Conservation (phyloP, 2,329 filamentous ascomycete genomes). For the Biscogniauxia mediterranea region DNA sequence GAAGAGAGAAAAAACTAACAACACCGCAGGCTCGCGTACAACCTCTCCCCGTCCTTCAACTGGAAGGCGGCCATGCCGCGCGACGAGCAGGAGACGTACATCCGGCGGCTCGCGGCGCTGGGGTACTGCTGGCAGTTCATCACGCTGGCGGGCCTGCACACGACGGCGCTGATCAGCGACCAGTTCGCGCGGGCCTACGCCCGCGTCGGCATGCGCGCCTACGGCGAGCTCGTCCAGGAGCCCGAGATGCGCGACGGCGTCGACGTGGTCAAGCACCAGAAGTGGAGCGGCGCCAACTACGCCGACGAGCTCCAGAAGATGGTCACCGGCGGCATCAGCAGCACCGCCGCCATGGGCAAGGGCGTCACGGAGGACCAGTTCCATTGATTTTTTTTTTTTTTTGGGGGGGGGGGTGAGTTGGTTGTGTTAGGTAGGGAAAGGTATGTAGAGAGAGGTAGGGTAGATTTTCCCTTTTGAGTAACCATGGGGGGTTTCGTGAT, state of each 20-base stretch:
- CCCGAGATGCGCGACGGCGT: constrained; percentile 89
- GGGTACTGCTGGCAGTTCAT: constrained; percentile 99
- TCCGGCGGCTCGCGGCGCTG: constrained; percentile 77
- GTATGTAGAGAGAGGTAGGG: too few species aligned
- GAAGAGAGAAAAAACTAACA: constrained; percentile 9
- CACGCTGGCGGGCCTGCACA: constrained; percentile 95
- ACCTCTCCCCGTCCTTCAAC: constrained; percentile 98
- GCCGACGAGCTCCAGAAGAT: constrained; percentile 95
- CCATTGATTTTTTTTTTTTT: constrained; percentile 42
- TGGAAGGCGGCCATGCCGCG: constrained; percentile 97
- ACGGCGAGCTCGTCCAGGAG: constrained; percentile 96
- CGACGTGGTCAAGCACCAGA: constrained; percentile 98
- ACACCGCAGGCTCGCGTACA: constrained; percentile 77
- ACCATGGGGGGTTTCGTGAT: too few species aligned
- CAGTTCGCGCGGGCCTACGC: constrained; percentile 83
- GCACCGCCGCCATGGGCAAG: constrained; percentile 93
- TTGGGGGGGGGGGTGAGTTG: too few species aligned
- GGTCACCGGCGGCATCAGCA: constrained; percentile 89
- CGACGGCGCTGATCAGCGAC: constrained; percentile 87
- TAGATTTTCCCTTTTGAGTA: too few species aligned
- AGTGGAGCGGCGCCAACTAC: constrained; percentile 95
- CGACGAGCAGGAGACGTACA: constrained; percentile 95
- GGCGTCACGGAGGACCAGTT: constrained; percentile 99
- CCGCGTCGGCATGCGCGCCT: constrained; percentile 86
- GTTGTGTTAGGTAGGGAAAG: too few species aligned